A percentile compares a stretch with the other conserved stretches of the same genome.
These are phyloP conservation scores for Primulina eburnea DNA, from an alignment of 257 asterid genomes.

Conservation along the genomic window DNA sequence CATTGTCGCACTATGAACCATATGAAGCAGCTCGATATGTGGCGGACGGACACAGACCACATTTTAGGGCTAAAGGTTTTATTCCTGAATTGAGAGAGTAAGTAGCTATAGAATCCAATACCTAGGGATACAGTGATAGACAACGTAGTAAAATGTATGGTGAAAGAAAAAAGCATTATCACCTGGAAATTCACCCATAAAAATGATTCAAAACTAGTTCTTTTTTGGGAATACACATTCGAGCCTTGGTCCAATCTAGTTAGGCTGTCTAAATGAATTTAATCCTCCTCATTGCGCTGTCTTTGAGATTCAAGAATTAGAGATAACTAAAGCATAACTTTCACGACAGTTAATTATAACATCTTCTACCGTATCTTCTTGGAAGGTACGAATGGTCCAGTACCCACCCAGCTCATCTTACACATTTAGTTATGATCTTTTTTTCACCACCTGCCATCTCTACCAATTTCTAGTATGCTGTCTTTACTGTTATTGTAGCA, in stretches of 20 bases:
- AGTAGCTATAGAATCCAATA: slow-evolving; percentile 30
- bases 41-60: slow-evolving; percentile 92
- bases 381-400: not conserved
- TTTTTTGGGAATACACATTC: not conserved
- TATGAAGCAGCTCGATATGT: slow-evolving; percentile 87
- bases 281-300: not conserved
- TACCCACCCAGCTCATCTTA: not conserved
- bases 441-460: not conserved
- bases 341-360: not conserved
- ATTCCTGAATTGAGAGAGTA: slow-evolving; percentile 81
- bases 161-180: not conserved
- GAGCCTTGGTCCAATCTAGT: not conserved
- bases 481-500: no score
- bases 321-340: not conserved
- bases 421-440: not conserved
- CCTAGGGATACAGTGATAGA: not conserved
- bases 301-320: not conserved
- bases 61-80: slow-evolving; percentile 60
- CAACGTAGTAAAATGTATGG: not conserved
- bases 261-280: not conserved
- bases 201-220: not conserved
- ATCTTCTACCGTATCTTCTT: not conserved
- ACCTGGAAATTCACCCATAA: not conserved
- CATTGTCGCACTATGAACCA: slow-evolving; percentile 75
- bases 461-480: not conserved